A percentile compares a stretch with the other conserved stretches of the same genome.
Conservation (phyloP, 2,329 filamentous ascomycete genomes). For the Ascochyta clinopodiicola region DNA sequence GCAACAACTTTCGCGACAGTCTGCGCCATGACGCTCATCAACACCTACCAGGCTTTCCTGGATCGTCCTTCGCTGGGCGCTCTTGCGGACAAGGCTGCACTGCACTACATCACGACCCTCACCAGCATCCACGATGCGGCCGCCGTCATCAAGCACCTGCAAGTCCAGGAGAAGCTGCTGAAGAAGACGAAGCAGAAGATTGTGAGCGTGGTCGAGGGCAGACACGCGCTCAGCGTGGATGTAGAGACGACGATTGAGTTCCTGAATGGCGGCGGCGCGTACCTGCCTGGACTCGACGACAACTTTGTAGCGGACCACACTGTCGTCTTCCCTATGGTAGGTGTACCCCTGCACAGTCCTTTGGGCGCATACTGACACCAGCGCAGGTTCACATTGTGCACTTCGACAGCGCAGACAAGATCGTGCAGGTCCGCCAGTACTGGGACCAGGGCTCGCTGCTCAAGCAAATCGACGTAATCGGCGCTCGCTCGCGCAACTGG, state of each 20-base stretch:
- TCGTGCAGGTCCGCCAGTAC: constrained; percentile 83
- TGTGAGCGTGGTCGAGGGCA: constrained; percentile 74
- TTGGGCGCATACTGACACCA: constrained; percentile 16
- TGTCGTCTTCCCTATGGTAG: constrained; percentile 81
- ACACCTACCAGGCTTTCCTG: constrained; percentile 57
- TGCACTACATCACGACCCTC: constrained; percentile 89
- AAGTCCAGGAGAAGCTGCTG: constrained; percentile 72
- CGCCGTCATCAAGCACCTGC: constrained; percentile 84
- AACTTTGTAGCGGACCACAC: constrained; percentile 88
- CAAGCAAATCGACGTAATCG: constrained; percentile 93
- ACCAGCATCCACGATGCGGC: constrained; percentile 73
- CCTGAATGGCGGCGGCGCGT: constrained; percentile 78
- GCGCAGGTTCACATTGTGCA: constrained; percentile 75
- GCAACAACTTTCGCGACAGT: not conserved
- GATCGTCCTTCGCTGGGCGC: constrained; percentile 51
- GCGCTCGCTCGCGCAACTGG: constrained; percentile 89
- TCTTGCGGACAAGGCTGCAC: constrained; percentile 54
- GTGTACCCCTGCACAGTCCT: constrained; percentile 43
- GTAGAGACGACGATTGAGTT: constrained; percentile 86
- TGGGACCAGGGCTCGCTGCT: constrained; percentile 96
- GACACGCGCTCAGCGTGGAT: constrained; percentile 74
- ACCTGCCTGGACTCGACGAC: constrained; percentile 88
- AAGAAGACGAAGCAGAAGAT: constrained; percentile 83
- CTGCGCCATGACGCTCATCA: constrained; percentile 36
- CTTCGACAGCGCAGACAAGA: constrained; percentile 79